These are phyloP conservation scores for Cryptosporidium canis DNA, from an alignment of 169 alveolate species.

Conservation along the genomic window DNA sequence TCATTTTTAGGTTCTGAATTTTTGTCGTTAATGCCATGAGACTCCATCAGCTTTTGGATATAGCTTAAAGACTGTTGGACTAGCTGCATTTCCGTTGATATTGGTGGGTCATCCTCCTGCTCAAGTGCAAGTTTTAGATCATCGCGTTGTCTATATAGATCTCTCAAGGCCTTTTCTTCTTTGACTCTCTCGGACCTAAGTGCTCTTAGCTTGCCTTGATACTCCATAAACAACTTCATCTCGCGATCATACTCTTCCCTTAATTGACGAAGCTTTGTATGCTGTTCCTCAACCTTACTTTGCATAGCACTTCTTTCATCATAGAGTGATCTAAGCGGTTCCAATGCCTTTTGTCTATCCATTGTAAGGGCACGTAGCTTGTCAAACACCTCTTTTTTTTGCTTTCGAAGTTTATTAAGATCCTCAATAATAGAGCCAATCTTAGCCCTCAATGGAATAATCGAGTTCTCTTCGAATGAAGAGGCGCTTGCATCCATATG, in stretches of 20 bases:
- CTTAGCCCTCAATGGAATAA: conserved; percentile 52
- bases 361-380: conserved; percentile 31
- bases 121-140: conserved; percentile 56
- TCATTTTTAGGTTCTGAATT: background rate
- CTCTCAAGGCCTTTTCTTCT: conserved; percentile 57
- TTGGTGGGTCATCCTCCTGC: conserved; percentile 67
- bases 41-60: conserved; percentile 49
- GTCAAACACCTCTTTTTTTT: conserved; percentile 63
- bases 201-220: conserved; percentile 33
- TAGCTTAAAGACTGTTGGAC: conserved; percentile 54
- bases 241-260: conserved; percentile 59
- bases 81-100: conserved; percentile 57
- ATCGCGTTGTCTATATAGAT: conserved; percentile 61
- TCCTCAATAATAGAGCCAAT: conserved; percentile 62
- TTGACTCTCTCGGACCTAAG: conserved; percentile 49
- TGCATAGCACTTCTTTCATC: conserved; percentile 70
- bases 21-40: conserved; percentile 37
- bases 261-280: conserved; percentile 41
- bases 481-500: conserved; percentile 73
- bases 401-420: conserved; percentile 48
- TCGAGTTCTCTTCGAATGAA: conserved; percentile 65
- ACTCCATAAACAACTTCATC: conserved; percentile 57
- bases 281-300: conserved; percentile 62
- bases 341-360: conserved; percentile 68
- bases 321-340: conserved; percentile 69